Evolutionary conservation across 176 grass and related monocot species (phyloP), one percentile per base, ranked within the genome.

Genomic region (Thalia dealbata): DNA sequence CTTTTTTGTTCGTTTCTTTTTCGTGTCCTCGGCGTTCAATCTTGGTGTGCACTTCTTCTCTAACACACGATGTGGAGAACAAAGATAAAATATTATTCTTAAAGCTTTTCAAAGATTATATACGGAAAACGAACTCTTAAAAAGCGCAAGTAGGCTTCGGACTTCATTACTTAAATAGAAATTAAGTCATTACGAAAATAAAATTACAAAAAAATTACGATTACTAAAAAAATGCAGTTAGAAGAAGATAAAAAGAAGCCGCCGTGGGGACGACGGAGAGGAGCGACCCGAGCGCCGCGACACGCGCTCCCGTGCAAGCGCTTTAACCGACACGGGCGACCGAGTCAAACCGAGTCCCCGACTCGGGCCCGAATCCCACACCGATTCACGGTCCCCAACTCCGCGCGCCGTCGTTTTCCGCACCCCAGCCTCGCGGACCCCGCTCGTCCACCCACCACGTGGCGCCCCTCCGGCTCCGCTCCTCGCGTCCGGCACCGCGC

Each of bases 281-380:
- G 65, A 74, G 52, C 63, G 73, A 67, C 24, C 59, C 16, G 15
- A 42, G 15, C 74, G 80, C 79, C 54, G 68, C 14, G 60, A 83
- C 75, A 32, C 75, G 59, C 69, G 69, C 51, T 78, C 52, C 61
- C 38, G 3, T 60, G 69, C 76, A 54, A 64, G 56, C 68, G 35
- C 81, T 83, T 74, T 78, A 73, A 45, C 81, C 67, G 81, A 74
- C 81, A 78, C 50, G 63, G 63, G 59, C 30, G 14, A 50, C 21
- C 42, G 7, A 26, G 52, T 73, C 41, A 67, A 42, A 61, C 16
- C 32, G 32, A 38, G 51, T 6, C 38, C 38, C n/a, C 32, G 6
- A 26, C 41, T 64, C 61, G 65, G 65, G 29, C 52, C n/a, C 56
- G 48, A 52, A 23, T 77, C 75, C 41, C 51, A 67, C 12, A 45